A percentile compares a stretch with the other conserved stretches of the same genome.
phyloP scores from a whole-genome alignment of 2,329 filamentous ascomycete species.

The Calycina marina region DNA sequence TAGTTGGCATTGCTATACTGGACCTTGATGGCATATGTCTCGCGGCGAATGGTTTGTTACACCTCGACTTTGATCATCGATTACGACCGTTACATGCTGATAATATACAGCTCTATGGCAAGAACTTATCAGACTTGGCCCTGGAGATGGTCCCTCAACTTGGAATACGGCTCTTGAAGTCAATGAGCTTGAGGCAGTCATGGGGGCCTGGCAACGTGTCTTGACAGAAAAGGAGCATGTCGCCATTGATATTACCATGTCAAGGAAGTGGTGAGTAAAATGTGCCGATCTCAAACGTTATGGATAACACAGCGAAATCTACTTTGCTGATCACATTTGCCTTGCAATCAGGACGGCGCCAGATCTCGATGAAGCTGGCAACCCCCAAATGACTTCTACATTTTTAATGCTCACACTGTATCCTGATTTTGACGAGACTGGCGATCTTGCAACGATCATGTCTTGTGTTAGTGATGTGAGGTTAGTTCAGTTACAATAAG shows the following conservation, averaged over 20 bases:
- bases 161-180: conserved; percentile 62
- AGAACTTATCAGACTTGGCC: conserved; percentile 51
- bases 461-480: neutral
- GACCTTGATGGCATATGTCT: no score
- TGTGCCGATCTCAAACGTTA: conserved; percentile 37
- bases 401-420: conserved; percentile 57
- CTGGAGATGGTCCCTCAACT: conserved; percentile 39
- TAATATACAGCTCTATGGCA: conserved; percentile 63
- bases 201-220: conserved; percentile 46
- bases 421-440: neutral
- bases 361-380: conserved; percentile 47
- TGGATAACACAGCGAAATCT: no score
- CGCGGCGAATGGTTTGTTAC: conserved; percentile 77
- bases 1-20: no score
- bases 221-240: conserved; percentile 46
- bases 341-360: conserved; percentile 64
- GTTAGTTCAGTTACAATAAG: neutral
- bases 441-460: neutral
- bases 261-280: conserved; percentile 46
- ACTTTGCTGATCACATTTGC: conserved; percentile 68
- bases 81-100: conserved; percentile 52
- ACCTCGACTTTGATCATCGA: conserved; percentile 78
- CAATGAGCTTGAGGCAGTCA: conserved; percentile 46
- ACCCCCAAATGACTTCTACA: conserved; percentile 61
- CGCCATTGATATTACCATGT: conserved; percentile 63